Conservation (phyloP, 2,329 filamentous ascomycete genomes). For the Amesomyces nigricolor region DNA sequence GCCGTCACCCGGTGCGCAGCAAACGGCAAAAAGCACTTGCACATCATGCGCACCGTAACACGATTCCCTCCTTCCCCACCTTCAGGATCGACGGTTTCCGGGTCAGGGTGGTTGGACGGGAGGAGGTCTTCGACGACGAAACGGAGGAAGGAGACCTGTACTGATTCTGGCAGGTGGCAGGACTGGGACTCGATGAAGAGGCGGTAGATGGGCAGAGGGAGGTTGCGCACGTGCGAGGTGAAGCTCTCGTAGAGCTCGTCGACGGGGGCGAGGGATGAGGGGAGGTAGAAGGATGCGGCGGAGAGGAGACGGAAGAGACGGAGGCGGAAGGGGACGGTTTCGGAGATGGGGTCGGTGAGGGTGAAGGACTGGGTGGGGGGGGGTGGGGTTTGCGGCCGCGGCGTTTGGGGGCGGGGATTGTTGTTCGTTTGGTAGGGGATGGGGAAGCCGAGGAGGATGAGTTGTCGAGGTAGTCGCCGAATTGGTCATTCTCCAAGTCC, state of each 20-base stretch:
- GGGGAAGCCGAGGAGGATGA: slow-evolving; percentile 34
- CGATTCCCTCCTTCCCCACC: slow-evolving; percentile 26
- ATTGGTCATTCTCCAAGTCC: slow-evolving; percentile 55
- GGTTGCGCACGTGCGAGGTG: slow-evolving; percentile 50
- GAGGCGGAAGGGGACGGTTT: slow-evolving; percentile 57
- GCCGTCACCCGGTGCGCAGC: slow-evolving; percentile 55
- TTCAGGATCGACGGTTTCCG: slow-evolving; percentile 35
- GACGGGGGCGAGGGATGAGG: slow-evolving; percentile 33
- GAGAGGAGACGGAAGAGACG: slow-evolving; percentile 56
- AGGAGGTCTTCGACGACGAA: slow-evolving; percentile 42
- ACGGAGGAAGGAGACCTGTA: slow-evolving; percentile 42
- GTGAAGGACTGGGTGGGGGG: slow-evolving; percentile 28
- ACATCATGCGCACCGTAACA: slow-evolving; percentile 43
- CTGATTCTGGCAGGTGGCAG: slow-evolving; percentile 33
- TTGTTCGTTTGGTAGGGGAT: slow-evolving; percentile 13
- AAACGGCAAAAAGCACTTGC: slow-evolving; percentile 58
- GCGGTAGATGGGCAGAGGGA: slow-evolving; percentile 53
- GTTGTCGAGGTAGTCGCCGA: slow-evolving; percentile 57
- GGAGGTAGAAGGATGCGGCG: slow-evolving; percentile 42
- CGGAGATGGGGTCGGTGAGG: slow-evolving; percentile 37
- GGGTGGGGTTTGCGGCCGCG: slow-evolving; percentile 31
- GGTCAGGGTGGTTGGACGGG: slow-evolving; percentile 37
- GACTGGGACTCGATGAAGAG: slow-evolving; percentile 45
- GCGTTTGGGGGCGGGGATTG: slow-evolving; percentile 33
- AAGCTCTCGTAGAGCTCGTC: slow-evolving; percentile 55